Base-by-base conservation (phyloP, 1,139 yeast species). In the Schwanniomyces etchellsii region DNA sequence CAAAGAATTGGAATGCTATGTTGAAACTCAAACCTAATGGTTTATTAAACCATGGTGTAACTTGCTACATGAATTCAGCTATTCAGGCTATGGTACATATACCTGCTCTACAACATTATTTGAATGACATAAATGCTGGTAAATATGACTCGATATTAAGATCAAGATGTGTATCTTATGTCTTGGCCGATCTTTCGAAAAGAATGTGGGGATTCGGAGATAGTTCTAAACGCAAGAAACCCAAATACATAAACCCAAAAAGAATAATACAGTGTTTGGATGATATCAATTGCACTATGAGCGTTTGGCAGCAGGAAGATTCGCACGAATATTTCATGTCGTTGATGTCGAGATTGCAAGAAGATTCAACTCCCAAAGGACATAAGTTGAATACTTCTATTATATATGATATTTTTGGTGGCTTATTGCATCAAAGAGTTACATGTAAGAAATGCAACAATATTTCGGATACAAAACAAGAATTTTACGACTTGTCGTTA, bases 301-400 rank as follows among this genome's bases (percentile, higher is more conserved):
- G 89, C 24, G 91, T 81, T 52, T 88, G 95, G 95, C 89, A 86
- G 55, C 98, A 91, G 55, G 97, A 91, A 57, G 99, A 91, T 55
- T 83, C 96, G 1, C 99, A 91, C 55, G 99, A 91, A 56, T 91
- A 89, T 57, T 85, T 80, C 52, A 88, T 89, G 96, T 83, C 95
- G 12, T 63, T 89, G 38, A 70, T 89, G 69, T 79, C 93, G 6
- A 63, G 96, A 34, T 60, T 89, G 35, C 97, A 89, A 56, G 96
- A 89, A 52, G 96, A 89, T 51, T 73, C 86, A 5, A 88, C 93
- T 2, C 96, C 96, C 20, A 81, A 77, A 50, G 96, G 96, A 10
- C 70, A 65, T 30, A 88, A 89, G 50, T 65, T 88, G 49, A 83
- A 85, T 44, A 70, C 81, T 40, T 82, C 95, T 30, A 80, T 89